Percentiles rank a stretch among this genome's conserved stretches.
phyloP scores from a whole-genome alignment of 306 rosid species.

The Begonia loranthoides region DNA sequence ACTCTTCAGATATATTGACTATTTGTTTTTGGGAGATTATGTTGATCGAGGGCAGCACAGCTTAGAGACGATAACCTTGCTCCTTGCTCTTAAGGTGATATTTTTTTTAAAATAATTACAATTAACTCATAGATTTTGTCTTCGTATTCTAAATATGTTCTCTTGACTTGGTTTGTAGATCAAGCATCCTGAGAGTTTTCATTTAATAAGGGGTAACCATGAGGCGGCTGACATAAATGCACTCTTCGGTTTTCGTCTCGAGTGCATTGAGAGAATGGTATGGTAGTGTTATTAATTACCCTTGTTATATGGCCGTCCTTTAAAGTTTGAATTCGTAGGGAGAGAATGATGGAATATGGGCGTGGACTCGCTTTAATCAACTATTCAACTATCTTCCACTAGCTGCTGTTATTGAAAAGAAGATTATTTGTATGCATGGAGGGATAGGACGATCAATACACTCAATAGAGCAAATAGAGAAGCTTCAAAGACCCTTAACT shows the following conservation, averaged over 20 bases:
- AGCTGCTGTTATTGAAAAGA: conserved; percentile 95
- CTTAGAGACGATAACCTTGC: conserved; percentile 95
- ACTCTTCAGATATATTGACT: conserved; percentile 81
- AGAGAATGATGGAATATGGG: conserved; percentile 99
- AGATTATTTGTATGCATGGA: conserved; percentile 98
- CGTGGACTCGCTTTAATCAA: conserved; percentile 99
- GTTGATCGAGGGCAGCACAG: conserved; percentile 99
- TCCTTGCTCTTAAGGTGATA: conserved; percentile 92
- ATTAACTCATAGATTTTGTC: conserved; percentile 8
- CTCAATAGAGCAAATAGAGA: conserved; percentile 93
- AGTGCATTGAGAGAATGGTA: conserved; percentile 99
- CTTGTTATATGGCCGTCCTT: conserved; percentile 13
- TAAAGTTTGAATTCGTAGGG: conserved; percentile 48
- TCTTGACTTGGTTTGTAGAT: conserved; percentile 43
- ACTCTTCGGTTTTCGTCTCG: conserved; percentile 95
- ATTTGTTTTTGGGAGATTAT: conserved; percentile 97
- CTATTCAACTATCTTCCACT: conserved; percentile 96
- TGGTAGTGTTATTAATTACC: conserved; percentile 14
- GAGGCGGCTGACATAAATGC: conserved; percentile 99
- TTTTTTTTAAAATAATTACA: conserved; percentile 10
- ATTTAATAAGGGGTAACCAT: conserved; percentile 97
- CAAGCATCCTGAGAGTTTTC: conserved; percentile 91
- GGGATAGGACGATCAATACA: conserved; percentile 96
- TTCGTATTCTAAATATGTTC: conserved; percentile 9
- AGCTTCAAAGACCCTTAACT: conserved; percentile 95